Evolutionary conservation across 305 asterid genomes (phyloP).

Genomic region (Plantago coronopus): DNA sequence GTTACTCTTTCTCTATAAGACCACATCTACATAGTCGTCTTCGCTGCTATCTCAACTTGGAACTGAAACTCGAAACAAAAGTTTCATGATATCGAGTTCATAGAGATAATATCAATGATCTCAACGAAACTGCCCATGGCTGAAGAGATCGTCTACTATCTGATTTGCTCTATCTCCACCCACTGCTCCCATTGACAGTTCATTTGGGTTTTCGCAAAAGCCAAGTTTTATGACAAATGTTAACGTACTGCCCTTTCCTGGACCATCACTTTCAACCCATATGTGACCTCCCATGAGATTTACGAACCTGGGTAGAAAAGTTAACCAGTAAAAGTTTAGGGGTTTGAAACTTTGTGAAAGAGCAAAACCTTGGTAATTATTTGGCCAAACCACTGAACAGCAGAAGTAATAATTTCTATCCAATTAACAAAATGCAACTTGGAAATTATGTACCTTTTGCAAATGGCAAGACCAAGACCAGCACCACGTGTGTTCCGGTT

Average conservation of each 20-base stretch:
- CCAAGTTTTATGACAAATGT: slow-evolving; percentile 46
- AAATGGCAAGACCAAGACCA: slow-evolving; percentile 72
- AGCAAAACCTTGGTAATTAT: background rate
- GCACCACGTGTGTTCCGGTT: slow-evolving; percentile 35
- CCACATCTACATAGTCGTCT: too few species aligned
- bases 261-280: slow-evolving; percentile 67
- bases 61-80: background rate
- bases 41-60: too few species aligned
- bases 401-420: background rate
- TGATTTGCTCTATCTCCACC: slow-evolving; percentile 27
- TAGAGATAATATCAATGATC: slow-evolving; percentile 16
- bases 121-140: slow-evolving; percentile 29
- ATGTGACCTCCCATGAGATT: slow-evolving; percentile 65
- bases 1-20: too few species aligned
- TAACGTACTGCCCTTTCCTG: slow-evolving; percentile 53
- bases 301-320: slow-evolving; percentile 40
- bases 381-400: too few species aligned
- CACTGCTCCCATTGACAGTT: slow-evolving; percentile 16
- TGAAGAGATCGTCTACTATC: slow-evolving; percentile 28
- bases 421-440: background rate
- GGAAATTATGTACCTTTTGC: slow-evolving; percentile 45
- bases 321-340: background rate
- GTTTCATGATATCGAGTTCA: slow-evolving; percentile 21
- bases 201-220: slow-evolving; percentile 29
- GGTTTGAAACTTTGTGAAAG: too few species aligned